Base-by-base conservation (phyloP, 768 basidiomycete genomes). In the Lentinula edodes region DNA sequence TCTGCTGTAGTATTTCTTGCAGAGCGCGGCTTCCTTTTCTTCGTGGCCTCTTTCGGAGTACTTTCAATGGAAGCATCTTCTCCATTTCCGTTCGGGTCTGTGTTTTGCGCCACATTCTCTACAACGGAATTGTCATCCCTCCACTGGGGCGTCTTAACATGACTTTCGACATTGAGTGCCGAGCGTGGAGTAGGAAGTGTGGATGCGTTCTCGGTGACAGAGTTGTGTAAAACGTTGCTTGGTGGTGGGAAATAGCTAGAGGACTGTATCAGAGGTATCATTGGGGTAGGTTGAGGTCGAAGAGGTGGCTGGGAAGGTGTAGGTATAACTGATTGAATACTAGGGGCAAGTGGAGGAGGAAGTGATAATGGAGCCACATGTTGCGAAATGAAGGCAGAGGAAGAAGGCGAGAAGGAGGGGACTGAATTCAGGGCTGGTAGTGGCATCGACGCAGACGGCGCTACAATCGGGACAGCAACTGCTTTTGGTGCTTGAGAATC, bases 301-400 rank as follows among this genome's bases (percentile, higher is more conserved):
- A 13, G 70, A 59, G 35, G 65, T 6, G 16, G 65, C 39, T 23
- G 67, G 68, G 46, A 32, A 34, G 41, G 15, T 38, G 28, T 32
- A 51, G 48, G 2, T 51, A 16, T 50, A 12, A 9, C 48, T 32
- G 32, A 13, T 8, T 20, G 23, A 48, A 9, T 35, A 6, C 6
- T 18, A 34, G 32, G 46, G 16, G n/a, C 43, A 60, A 50, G 20
- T n/a, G 39, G 41, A 15, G 59, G 41, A 15, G 36, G 34, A 51
- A 23, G 41, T 32, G 20, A 5, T 7, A 42, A 35, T 3, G 34
- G 36, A 18, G 28, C n/a, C n/a, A 16, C 32, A 4, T 32, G 9
- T n/a, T 36, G 35, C 23, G 58, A 48, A 7, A 46, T 23, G 3
- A 35, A 10, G 15, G 43, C 6, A 35, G 43, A 45, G 10, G 18